Evolutionary conservation across 352 stramenopile genomes (phyloP).

Genomic region (Phytophthora ohioensis): DNA sequence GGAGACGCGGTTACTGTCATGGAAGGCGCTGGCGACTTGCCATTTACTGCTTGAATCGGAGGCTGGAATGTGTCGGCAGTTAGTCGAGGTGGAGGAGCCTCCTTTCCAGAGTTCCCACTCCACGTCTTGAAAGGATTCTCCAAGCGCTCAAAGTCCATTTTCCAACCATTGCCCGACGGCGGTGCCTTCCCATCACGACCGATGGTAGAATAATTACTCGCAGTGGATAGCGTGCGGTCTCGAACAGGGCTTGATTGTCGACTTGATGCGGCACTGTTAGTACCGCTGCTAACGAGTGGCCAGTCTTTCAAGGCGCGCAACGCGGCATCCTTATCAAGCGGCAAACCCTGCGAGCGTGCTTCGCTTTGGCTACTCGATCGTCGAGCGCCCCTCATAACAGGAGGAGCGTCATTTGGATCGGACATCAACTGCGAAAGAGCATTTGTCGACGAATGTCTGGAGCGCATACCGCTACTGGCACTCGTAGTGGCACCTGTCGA

Average conservation of each 20-base stretch:
- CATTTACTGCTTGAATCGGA: slow-evolving; percentile 39
- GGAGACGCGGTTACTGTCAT: slow-evolving; percentile 42
- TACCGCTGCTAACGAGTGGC: slow-evolving; percentile 36
- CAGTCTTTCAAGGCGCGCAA: slow-evolving; percentile 59
- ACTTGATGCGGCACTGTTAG: slow-evolving; percentile 36
- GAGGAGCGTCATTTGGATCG: slow-evolving; percentile 51
- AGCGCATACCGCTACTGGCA: slow-evolving; percentile 23
- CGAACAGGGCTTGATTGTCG: slow-evolving; percentile 38
- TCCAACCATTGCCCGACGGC: slow-evolving; percentile 41
- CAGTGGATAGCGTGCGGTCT: slow-evolving; percentile 21
- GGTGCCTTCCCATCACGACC: slow-evolving; percentile 28
- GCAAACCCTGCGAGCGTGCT: slow-evolving; percentile 33
- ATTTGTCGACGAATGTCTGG: slow-evolving; percentile 48
- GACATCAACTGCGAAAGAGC: slow-evolving; percentile 37
- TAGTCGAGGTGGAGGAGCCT: slow-evolving; percentile 52
- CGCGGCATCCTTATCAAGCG: slow-evolving; percentile 29
- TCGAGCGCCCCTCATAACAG: slow-evolving; percentile 56
- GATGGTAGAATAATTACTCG: slow-evolving; percentile 20
- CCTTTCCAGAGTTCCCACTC: slow-evolving; percentile 52
- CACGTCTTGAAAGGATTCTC: slow-evolving; percentile 84
- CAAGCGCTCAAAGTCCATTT: slow-evolving; percentile 75
- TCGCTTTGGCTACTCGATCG: slow-evolving; percentile 79
- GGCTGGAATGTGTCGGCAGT: slow-evolving; percentile 64
- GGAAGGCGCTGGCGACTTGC: slow-evolving; percentile 39
- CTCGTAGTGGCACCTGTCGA: slow-evolving; percentile 17